Base-by-base conservation (phyloP, 306 rosid genomes). In the Cicer yamashitae region DNA sequence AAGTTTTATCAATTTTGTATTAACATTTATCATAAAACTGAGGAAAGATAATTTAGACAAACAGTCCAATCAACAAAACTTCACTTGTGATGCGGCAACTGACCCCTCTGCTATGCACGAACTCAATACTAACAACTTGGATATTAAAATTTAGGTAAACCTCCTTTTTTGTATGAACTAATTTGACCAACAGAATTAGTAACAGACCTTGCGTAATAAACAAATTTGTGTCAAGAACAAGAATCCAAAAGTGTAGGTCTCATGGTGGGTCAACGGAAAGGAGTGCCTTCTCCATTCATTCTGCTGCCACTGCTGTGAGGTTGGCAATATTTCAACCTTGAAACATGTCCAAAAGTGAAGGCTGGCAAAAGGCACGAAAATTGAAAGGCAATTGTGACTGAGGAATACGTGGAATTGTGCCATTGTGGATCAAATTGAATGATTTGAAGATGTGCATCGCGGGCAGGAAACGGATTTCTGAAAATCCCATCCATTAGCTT, bases 141-240 rank as follows among this genome's bases (percentile, higher is more conserved):
- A 79, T 67, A 70, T 80, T 70, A 78, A 84, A 88, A 83, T 78
- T 85, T 76, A 63, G 86, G 85, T 50, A 86, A 90, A 84, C 90
- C 86, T 73, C 88, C 70, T 77, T 71, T 79, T 79, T 90, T 89
- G 87, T 85, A 81, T 70, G 88, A 89, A 94, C 97, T 84, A 92
- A 82, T 89, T 82, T 88, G 87, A 88, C 92, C 86, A 92, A 81
- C 71, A 91, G 89, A 92, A 85, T 88, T 87, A 96, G 93, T 70
- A 87, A 92, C 98, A 89, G 99, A 96, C 99, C 99, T 96, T 90
- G 93, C 53, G 75, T 81, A 53, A 82, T 89, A 89, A 89, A 90
- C 85, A 90, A 92, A 90, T 82, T 88, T 91, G 87, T 86, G 92
- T 89, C 91, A 89, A 90, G 96, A 94, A 90, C 97, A 90, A 88